phyloP scores from a whole-genome alignment of 2,329 filamentous ascomycete species.

The Teratosphaeria pseudoeucalypti region DNA sequence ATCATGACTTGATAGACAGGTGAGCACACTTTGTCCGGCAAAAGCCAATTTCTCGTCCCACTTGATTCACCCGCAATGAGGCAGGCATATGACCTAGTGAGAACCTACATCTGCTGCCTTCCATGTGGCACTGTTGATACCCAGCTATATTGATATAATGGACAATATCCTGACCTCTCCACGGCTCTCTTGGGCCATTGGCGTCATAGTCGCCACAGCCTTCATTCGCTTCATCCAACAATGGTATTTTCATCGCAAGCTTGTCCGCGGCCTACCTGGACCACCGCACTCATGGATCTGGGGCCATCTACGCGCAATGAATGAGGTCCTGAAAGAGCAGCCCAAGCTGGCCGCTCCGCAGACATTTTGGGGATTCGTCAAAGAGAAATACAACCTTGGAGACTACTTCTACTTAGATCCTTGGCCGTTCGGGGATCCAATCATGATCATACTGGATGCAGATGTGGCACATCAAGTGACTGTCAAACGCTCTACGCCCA shows the following conservation, averaged over 20 bases:
- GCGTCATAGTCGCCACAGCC: constrained; percentile 12
- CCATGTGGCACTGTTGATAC: neutral
- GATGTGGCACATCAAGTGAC: constrained; percentile 31
- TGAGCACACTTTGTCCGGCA: neutral
- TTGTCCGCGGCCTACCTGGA: constrained; percentile 24
- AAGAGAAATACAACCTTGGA: constrained; percentile 26
- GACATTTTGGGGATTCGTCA: constrained; percentile 24
- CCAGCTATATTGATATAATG: constrained; percentile 1
- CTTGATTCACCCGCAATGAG: neutral
- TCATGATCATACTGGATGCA: constrained; percentile 29
- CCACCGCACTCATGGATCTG: constrained; percentile 33
- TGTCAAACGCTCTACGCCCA: constrained; percentile 23
- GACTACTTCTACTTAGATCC: constrained; percentile 36
- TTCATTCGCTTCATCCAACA: constrained; percentile 17
- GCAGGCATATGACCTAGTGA: neutral
- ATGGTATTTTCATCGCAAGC: constrained; percentile 16
- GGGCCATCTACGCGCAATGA: constrained; percentile 32
- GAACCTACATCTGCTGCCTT: neutral
- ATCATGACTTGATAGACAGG: neutral
- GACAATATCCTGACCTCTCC: constrained; percentile 7
- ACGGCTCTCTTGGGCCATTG: constrained; percentile 15
- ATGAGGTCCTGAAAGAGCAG: constrained; percentile 23
- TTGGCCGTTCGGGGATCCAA: constrained; percentile 30
- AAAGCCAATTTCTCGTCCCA: neutral
- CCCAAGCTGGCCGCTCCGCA: constrained; percentile 30